Evolutionary conservation across 805 yeast genomes (phyloP), one percentile per base, ranked within the genome.

Genomic region (Saccharomycopsis oosterbeekiorum): DNA sequence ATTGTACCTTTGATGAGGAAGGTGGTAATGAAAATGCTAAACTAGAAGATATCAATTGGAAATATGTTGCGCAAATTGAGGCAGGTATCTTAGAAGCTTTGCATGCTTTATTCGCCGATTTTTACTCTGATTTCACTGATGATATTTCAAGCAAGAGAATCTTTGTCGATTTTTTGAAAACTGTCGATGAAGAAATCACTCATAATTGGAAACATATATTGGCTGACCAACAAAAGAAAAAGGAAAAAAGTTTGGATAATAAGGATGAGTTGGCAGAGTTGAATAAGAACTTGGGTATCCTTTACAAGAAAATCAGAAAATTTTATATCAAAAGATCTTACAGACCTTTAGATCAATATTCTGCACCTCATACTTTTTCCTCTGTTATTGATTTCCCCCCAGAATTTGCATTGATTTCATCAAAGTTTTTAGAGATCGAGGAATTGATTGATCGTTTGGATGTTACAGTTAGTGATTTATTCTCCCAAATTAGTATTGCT

Each of bases 61-160:
- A 79, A 55, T 79, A 83, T 60, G 84, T 89, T 55, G 84, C 87
- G 11, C 89, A 85, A 68, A 88, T 92, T 53, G 94, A 91, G 69
- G 77, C 87, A 43, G 96, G 96, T 50, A 83, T 91, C 39, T 75
- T 91, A 62, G 96, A 89, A 69, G 89, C 90, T 0, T 74, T 90
- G 61, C 79, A 84, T 54, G 80, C 86, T 37, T 79, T 96, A 71
- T 82, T 89, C 21, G 79, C 82, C 55, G 85, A 86, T 66, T 89
- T 87, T 69, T 91, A 86, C 70, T 73, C 80, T 36, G 94, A 89
- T 69, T 89, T 92, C 68, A 79, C 85, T 3, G 87, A 84, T 69
- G 89, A 87, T 66, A 69, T 86, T 64, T 71, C 74, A 12, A 84
- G 85, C 67, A 84, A 86, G 66, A 74, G 76, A 4, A 75, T 80